Evolutionary conservation across 164 flowering plant species (phyloP).

Genomic region (Amborella trichopoda): DNA sequence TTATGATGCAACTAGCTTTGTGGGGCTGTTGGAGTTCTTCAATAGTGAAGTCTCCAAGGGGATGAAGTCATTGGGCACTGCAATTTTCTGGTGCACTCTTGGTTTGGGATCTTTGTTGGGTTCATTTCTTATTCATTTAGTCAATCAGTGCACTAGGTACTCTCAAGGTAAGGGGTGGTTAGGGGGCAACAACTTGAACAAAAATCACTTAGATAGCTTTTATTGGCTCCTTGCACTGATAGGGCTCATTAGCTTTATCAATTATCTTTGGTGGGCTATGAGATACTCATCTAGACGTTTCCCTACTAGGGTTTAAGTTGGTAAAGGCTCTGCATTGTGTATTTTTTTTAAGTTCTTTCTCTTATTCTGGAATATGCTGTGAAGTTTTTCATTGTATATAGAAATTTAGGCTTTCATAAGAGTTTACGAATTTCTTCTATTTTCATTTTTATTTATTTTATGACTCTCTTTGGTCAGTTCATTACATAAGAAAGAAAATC

Average conservation of each 20-base stretch:
- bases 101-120: constrained; percentile 69
- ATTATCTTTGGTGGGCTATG: neutral
- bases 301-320: too few relatives aligned
- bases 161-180: constrained; percentile 23
- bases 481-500: too few relatives aligned
- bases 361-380: too few relatives aligned
- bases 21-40: constrained; percentile 68
- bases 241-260: neutral
- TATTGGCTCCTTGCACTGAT: constrained; percentile 19
- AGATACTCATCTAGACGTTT: too few relatives aligned
- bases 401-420: too few relatives aligned
- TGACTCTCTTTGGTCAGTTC: too few relatives aligned
- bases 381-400: too few relatives aligned
- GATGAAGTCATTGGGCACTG: constrained; percentile 64
- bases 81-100: constrained; percentile 49
- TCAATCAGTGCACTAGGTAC: constrained; percentile 30
- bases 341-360: too few relatives aligned
- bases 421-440: too few relatives aligned
- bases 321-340: too few relatives aligned
- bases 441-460: too few relatives aligned
- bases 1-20: constrained; percentile 55
- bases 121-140: constrained; percentile 38
- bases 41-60: constrained; percentile 54
- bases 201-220: constrained; percentile 13
- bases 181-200: constrained; percentile 17